phyloP scores from a whole-genome alignment of 495 filamentous ascomycete species.

The Glarea lozoyensis region DNA sequence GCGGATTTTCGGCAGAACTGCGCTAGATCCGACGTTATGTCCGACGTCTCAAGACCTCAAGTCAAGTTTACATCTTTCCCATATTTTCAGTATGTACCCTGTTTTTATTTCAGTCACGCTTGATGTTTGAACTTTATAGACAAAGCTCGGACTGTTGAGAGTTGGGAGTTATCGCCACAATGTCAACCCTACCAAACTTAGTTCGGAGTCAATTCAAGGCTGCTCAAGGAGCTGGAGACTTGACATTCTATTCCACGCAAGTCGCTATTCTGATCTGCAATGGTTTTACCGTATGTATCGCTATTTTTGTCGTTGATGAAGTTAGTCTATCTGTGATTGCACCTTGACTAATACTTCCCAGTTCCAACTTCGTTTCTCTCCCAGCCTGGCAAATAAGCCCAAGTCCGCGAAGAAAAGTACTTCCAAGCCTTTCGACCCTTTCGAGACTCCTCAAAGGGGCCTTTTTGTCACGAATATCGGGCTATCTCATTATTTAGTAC shows the following conservation, averaged over 20 bases:
- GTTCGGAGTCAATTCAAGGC: constrained; percentile 15
- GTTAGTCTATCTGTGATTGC: too few species aligned
- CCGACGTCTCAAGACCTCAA: too few species aligned
- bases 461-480: constrained; percentile 54
- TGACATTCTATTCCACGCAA: constrained; percentile 19
- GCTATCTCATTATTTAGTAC: constrained; percentile 52
- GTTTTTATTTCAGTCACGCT: too few species aligned
- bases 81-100: too few species aligned
- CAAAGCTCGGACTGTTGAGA: too few species aligned
- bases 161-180: constrained; percentile 1
- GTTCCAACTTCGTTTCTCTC: constrained; percentile 77
- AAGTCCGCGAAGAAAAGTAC: constrained; percentile 32
- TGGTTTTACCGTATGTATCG: constrained; percentile 11
- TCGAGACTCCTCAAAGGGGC: constrained; percentile 53
- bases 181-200: constrained; percentile 13
- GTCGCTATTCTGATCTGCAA: constrained; percentile 14
- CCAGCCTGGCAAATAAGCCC: constrained; percentile 66
- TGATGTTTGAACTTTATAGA: too few species aligned
- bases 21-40: too few species aligned
- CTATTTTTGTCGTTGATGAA: background rate
- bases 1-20: too few species aligned
- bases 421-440: constrained; percentile 52
- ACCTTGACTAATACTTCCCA: constrained; percentile 16
- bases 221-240: constrained; percentile 15
- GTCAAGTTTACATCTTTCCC: too few species aligned